Base-by-base conservation (phyloP, 305 asterid species). In the Fraxinus platypoda region DNA sequence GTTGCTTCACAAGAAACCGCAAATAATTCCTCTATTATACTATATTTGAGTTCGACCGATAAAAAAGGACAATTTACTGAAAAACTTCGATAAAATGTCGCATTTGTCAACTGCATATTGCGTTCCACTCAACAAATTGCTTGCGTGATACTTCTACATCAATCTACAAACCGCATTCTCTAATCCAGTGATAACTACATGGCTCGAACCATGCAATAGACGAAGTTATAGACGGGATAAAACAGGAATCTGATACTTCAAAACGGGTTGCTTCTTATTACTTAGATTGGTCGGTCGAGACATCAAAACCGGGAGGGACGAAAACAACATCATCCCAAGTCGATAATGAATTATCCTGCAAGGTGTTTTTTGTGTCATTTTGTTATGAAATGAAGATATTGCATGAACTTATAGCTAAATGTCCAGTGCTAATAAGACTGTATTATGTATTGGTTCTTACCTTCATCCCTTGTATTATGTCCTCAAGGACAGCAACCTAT, bases 221-320 rank as follows among this genome's bases (percentile, higher is more conserved):
- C 11, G 6, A 8, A 64, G 34, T 11, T 64, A 8, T 25, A 66
- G n/a, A 66, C 35, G 6, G 37, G 37, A 19, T 26, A 66, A 66
- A 66, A 8, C n/a, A 25, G 35, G 74, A 66, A 66, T 66, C 34
- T 9, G 8, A 66, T 26, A 26, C 59, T 49, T 75, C 12, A 4
- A 25, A 9, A 37, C 33, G 0, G 72, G n/a, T 37, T 72, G 79
- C 70, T 83, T 73, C 70, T 12, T 79, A 21, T 57, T 57, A 75
- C 78, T 21, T 84, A 21, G 90, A 78, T 12, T 89, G 82, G 83
- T 81, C 89, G 2, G 94, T 90, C 0, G 95, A 87, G 88, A 95
- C 93, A 80, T 93, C 97, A 78, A 87, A 91, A 75, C 98, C 98
- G 0, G 98, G 98, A 66, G 98, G 98, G 78, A 95, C 85, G 89